phyloP scores from a whole-genome alignment of 1,284 basidiomycete species.

The Cryptococcus sp. region DNA sequence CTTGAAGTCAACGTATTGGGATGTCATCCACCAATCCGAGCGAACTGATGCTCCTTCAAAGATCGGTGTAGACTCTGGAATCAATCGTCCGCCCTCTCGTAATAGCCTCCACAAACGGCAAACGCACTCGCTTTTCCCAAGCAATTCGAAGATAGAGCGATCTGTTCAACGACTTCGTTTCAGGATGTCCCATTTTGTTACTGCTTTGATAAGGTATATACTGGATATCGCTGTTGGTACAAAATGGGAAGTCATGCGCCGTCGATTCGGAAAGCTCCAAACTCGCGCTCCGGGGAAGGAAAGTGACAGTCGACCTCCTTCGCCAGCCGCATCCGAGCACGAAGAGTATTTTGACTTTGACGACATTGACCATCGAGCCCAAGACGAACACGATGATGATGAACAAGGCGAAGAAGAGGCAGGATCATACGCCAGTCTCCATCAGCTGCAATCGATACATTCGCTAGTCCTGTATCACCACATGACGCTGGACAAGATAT shows the following conservation, averaged over 20 bases:
- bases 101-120: constrained; percentile 6
- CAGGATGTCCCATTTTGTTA: constrained; percentile 68
- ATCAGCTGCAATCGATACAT: constrained; percentile 64
- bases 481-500: constrained; percentile 68
- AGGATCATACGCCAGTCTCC: constrained; percentile 21
- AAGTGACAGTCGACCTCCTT: constrained; percentile 23
- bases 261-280: constrained; percentile 42
- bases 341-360: constrained; percentile 23
- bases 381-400: constrained; percentile 15
- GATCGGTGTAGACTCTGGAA: constrained; percentile 29
- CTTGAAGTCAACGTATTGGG: constrained; percentile 64
- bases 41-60: constrained; percentile 17
- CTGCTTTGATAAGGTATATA: constrained; percentile 65
- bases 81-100: constrained; percentile 12
- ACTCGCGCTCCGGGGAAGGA: constrained; percentile 10
- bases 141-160: constrained; percentile 59
- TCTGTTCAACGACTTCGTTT: constrained; percentile 70
- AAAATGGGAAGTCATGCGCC: constrained; percentile 70
- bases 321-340: constrained; percentile 16
- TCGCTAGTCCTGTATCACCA: constrained; percentile 71
- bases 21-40: constrained; percentile 30
- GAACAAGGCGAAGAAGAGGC: constrained; percentile 39
- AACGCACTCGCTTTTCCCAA: constrained; percentile 61
- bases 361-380: constrained; percentile 9
- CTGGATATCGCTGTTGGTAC: constrained; percentile 73